Base-by-base conservation (phyloP, 1,139 yeast genomes). In the Debaryomyces coudertii region DNA sequence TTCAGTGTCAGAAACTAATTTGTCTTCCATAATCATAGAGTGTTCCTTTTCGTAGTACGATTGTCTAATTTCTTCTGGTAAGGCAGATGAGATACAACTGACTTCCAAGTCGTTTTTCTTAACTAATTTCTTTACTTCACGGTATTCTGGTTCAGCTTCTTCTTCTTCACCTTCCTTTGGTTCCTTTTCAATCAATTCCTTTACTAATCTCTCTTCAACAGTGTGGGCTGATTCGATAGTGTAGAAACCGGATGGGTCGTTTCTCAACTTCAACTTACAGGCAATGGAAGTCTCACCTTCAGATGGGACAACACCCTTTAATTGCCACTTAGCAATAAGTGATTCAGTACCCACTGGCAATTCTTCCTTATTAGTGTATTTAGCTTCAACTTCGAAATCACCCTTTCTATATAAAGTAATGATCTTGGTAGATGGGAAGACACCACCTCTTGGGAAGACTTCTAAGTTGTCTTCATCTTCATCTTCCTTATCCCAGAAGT, bases 1-100 rank as follows among this genome's bases (percentile, higher is more conserved):
- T 79, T 93, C 99, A 57, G 99, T 95, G 77, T 93, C 98, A 58
- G 96, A 96, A 57, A 93, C 97, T 61, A 93, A 84, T 78, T 90
- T 93, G 76, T 95, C 99, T 66, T 86, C 92, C 67, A 90, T 82
- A 55, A 82, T 79, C 85, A 93, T 75, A 66, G 87, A 79, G 64
- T 83, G 82, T 78, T 93, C 99, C 70, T 77, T 76, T 79, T 93
- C 98, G 54, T 87, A 77, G 59, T 77, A 79, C 47, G 71, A 71
- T 61, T 83, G 77, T 69, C 90, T 80, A 52, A 68, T 69, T 41
- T 70, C 67, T 47, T 77, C 82, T 51, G 87, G 71, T 60, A 90
- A 79, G 50, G 95, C 84, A 47, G 83, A 80, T 53, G 90, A 83
- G 60, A 80, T 78, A 47, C 73, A 73, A 58, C 85, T 75, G 47